phyloP scores from a whole-genome alignment of 768 basidiomycete species.

The Tricholoma bakamatsutake region DNA sequence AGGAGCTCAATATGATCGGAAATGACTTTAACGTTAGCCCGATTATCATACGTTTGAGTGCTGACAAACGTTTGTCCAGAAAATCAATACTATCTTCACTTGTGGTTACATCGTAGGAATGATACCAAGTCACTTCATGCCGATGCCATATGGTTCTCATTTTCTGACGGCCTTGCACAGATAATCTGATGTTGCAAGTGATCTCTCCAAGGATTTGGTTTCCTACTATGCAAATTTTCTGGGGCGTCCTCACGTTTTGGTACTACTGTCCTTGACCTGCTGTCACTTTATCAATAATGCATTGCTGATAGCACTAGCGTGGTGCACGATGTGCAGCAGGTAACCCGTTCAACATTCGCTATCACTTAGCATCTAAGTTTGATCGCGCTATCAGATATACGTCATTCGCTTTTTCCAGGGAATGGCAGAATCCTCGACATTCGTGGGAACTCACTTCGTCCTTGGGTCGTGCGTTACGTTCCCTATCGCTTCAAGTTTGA shows the following conservation, averaged over 20 bases:
- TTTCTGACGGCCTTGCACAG: conserved; percentile 20
- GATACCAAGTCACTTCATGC: conserved; percentile 48
- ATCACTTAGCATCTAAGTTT: not conserved
- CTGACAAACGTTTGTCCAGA: conserved; percentile 24
- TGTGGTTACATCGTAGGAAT: conserved; percentile 74
- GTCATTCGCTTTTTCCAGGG: conserved; percentile 71
- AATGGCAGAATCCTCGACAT: conserved; percentile 68
- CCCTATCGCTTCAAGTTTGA: not conserved
- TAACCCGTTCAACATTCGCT: conserved; percentile 13
- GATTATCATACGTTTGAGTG: not conserved
- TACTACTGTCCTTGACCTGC: conserved; percentile 18
- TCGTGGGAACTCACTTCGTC: conserved; percentile 69
- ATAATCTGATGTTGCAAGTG: conserved; percentile 62
- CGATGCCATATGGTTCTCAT: not conserved
- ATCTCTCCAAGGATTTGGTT: conserved; percentile 63
- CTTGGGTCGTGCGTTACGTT: conserved; percentile 59
- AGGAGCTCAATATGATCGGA: conserved; percentile 61
- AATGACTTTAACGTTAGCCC: conserved; percentile 51
- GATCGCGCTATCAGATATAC: conserved; percentile 40
- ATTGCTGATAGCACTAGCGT: conserved; percentile 41
- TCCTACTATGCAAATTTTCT: conserved; percentile 57
- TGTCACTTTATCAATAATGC: conserved; percentile 1
- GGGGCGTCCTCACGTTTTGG: conserved; percentile 65
- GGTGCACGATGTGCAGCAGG: conserved; percentile 52
- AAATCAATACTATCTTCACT: conserved; percentile 67